phyloP scores from a whole-genome alignment of 1,139 yeast genomes.

The Casaregolazyma suthepensis region DNA sequence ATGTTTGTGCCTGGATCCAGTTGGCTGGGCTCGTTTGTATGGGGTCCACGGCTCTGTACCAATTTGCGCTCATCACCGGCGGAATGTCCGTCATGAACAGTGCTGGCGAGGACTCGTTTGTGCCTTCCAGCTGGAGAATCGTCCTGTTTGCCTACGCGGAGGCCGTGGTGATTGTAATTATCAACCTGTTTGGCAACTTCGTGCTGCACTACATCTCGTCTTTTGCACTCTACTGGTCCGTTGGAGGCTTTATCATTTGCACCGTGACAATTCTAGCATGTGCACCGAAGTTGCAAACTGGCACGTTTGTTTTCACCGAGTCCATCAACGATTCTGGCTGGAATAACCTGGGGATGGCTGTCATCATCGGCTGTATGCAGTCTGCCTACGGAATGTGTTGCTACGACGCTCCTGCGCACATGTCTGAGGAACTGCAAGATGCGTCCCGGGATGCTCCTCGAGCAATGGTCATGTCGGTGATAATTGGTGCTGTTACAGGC shows the following conservation, averaged over 20 bases:
- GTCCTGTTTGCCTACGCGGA: conserved; percentile 45
- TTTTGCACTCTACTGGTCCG: conserved; percentile 23
- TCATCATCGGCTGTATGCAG: conserved; percentile 54
- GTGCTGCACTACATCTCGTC: conserved; percentile 29
- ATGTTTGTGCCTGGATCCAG: conserved; percentile 52
- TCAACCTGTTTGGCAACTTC: conserved; percentile 12
- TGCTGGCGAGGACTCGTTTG: conserved; percentile 11
- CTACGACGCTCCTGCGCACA: conserved; percentile 55
- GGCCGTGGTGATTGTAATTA: conserved; percentile 16
- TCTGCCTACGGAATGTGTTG: conserved; percentile 60
- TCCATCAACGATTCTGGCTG: conserved; percentile 47
- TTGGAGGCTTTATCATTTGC: conserved; percentile 22
- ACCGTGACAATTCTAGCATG: conserved; percentile 23
- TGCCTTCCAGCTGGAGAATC: conserved; percentile 44
- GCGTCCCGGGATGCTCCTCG: conserved; percentile 50
- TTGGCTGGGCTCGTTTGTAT: conserved; percentile 31
- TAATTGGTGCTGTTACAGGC: conserved; percentile 52
- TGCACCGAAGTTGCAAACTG: conserved; percentile 32
- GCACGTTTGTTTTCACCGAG: conserved; percentile 45
- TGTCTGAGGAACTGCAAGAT: conserved; percentile 51
- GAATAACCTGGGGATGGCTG: conserved; percentile 49
- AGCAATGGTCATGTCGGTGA: conserved; percentile 51
- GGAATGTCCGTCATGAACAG: conserved; percentile 21
- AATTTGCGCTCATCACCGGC: conserved; percentile 21
- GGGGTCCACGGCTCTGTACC: conserved; percentile 23